Evolutionary conservation across 768 basidiomycete genomes (phyloP), one percentile per base, ranked within the genome.

Genomic region (Panellus pusillus): DNA sequence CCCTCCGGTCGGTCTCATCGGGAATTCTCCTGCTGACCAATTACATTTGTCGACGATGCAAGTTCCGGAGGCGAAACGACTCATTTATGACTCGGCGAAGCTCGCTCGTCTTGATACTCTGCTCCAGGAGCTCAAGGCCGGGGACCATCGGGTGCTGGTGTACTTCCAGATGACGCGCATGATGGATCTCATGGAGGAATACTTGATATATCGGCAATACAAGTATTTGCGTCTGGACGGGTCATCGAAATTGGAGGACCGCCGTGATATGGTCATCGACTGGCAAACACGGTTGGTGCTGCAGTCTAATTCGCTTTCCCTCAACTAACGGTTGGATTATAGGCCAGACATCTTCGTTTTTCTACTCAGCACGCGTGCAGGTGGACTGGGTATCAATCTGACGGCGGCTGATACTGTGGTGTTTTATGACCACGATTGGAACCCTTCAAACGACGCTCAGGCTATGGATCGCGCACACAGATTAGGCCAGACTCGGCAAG

Each of bases 141-240:
- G 86, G 1, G 95, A 95, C 57, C 97, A 99, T 70, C 86, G 94
- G 42, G 93, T 96, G 13, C 72, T 99, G 63, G 80, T 99, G 17
- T 99, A 98, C 73, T 98, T 98, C 86, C 97, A 99, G 71, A 99
- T 99, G 97, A 98, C 96, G 12, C 84, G 89, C 54, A 99, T 98
- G 97, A 97, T 99, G 87, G 95, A 98, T 68, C 76, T 98, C 45
- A 95, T 98, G 84, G 97, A 98, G 70, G 97, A 98, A 68, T 99
- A 98, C 68, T 78, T 99, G 55, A 92, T 97, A 53, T 97, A 90
- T 73, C 86, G 96, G 2, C 95, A 98, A 68, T 93, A 93, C 77
- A 95, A 93, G 70, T 97, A 98, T 66, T 74, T 97, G 15, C 82
- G 95, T 35, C 73, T 98, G 50, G 95, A 98, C 70, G 95, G 95